Base-by-base conservation (phyloP, 495 filamentous ascomycete species). In the Aspergillus cristatus region DNA sequence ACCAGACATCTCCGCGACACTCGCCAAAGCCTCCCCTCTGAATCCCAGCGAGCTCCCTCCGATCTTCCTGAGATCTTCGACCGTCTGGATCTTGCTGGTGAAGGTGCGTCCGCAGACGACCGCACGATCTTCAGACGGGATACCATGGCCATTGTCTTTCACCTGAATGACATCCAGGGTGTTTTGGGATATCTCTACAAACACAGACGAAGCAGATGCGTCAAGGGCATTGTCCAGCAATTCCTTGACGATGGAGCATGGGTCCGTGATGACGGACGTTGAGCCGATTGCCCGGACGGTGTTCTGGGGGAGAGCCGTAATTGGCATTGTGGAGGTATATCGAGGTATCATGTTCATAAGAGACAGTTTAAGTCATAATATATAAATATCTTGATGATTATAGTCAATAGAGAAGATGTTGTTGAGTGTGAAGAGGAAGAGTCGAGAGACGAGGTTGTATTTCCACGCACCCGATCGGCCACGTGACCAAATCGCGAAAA, bases 151-250 rank as follows among this genome's bases (percentile, higher is more conserved):
- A 60, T 94, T 94, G 57, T 98, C 91, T 41, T 83, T 81, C 38
- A 96, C 79, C 45, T 90, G 84, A 32, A 98, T 80, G n/a, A 74
- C 66, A 54, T 90, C 84, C 10, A 96, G 53, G 0, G 82, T 77
- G 45, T 96, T 88, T 16, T 65, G 47, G 2, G 85, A 82, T 18
- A 94, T 67, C 39, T 89, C 70, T 22, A 97, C 63, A 18, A 76
- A 70, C 26, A 97, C 68, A 0, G 75, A 75, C 2, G 81, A 78
- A 4, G 90, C 83, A 16, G 71, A 71, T 3, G 90, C 84, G 57
- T 97, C 91, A 7, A 97, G 67, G 14, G 86, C 76, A 55, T 98
- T 98, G 42, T 98, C 91, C 22, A 98, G 51, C 7, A 97, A 74
- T 52, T 98, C 91, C 55, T 98, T 98, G 36, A 93, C 74, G 12